phyloP scores from a whole-genome alignment of 2,329 filamentous ascomycete genomes.

The Fusarium stilboides region DNA sequence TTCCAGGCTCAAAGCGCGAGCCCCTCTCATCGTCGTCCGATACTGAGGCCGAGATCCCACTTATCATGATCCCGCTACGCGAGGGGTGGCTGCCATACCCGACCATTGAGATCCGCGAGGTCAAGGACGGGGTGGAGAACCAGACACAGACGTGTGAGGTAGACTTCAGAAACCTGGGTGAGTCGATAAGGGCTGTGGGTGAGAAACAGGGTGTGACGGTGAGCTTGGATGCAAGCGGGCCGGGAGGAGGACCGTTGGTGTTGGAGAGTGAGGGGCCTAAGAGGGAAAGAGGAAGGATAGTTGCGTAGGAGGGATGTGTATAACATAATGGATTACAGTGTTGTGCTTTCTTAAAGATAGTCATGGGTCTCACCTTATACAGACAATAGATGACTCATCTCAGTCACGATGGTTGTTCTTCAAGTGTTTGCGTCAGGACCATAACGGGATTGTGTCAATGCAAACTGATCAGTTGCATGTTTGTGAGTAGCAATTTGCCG shows the following conservation, averaged over 20 bases:
- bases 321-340: slow-evolving; percentile 5
- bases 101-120: slow-evolving; percentile 81
- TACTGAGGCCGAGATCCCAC: slow-evolving; percentile 71
- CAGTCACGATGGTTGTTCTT: no score
- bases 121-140: slow-evolving; percentile 55
- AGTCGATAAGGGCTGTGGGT: slow-evolving; percentile 81
- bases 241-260: slow-evolving; percentile 76
- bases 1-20: slow-evolving; percentile 62
- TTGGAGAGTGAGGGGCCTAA: slow-evolving; percentile 69
- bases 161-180: slow-evolving; percentile 83
- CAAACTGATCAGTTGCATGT: no score
- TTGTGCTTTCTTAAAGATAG: not conserved
- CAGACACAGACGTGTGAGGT: slow-evolving; percentile 74
- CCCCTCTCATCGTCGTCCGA: slow-evolving; percentile 62
- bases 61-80: slow-evolving; percentile 85
- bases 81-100: slow-evolving; percentile 86
- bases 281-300: slow-evolving; percentile 54
- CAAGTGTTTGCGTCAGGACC: no score
- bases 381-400: not conserved
- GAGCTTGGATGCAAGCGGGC: slow-evolving; percentile 77
- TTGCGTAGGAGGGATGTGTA: slow-evolving; percentile 51
- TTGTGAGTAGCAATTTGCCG: no score
- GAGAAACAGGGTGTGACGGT: slow-evolving; percentile 81
- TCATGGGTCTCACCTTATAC: not conserved
- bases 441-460: no score